Evolutionary conservation across 768 basidiomycete species (phyloP), one percentile per base, ranked within the genome.

Genomic region (Megacollybia marginata): DNA sequence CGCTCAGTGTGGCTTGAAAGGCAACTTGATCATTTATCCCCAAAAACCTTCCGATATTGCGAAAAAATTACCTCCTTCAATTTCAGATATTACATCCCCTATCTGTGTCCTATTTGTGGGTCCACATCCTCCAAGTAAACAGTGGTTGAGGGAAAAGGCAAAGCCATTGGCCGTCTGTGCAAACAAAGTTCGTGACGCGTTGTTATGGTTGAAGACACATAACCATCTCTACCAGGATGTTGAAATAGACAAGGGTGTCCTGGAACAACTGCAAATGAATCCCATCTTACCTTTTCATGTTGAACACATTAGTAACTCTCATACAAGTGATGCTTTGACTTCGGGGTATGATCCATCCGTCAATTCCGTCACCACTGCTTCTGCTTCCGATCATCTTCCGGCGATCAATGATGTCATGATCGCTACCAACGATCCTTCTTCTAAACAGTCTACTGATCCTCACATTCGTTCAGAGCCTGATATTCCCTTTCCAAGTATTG

Each of bases 41-140:
- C 71, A 74, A 48, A 40, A 54, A 6, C 64, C 68, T 2, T 57
- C 59, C 1, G 42, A 44, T 1, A 46, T 73, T 6, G 59, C 62
- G 0, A 31, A 33, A 0, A 10, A 69, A 0, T 50, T 76, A 2
- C 74, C 72, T 0, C 72, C 68, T 0, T 42, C 62, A 3, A 38
- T 73, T 1, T 60, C 64, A 10, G 69, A 72, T 1, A 60, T 72
- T 9, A 36, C 60, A 0, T 56, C 65, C 0, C 65, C 65, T 2
- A 65, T 73, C 1, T 73, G 71, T 52, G 64, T 75, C 1, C 36
- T 74, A 0, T 74, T 74, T 54, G 53, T 70, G n/a, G 71, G 72
- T 0, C 62, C 69, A 0, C 4, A n/a, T 1, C 44, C 48, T 0
- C 69, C 69, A 0, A 48, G 54, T 9, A 8, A 13, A 0, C 56